A percentile compares a stretch with the other conserved stretches of the same genome.
phyloP scores from a whole-genome alignment of 129 eudicot species.

The Lactuca saligna region DNA sequence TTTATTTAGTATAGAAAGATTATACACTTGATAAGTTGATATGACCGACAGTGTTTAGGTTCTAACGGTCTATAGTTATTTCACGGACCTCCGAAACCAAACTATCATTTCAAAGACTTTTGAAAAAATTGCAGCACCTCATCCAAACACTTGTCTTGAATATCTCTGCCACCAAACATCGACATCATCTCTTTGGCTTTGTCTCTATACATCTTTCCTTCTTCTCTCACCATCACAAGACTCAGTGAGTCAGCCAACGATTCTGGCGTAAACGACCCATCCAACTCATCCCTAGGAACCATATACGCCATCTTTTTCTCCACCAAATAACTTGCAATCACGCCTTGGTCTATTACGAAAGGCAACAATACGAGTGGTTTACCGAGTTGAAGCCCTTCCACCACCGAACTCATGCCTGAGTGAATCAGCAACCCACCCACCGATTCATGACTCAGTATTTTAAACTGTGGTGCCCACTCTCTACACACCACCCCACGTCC shows the following conservation, averaged over 20 bases:
- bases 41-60: neutral
- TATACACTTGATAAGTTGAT: no score
- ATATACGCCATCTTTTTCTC: constrained; percentile 21
- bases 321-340: constrained; percentile 30
- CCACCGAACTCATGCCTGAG: constrained; percentile 22
- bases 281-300: constrained; percentile 25
- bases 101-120: neutral
- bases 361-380: constrained; percentile 24
- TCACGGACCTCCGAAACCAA: neutral
- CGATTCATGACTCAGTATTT: constrained; percentile 37
- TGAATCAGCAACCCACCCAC: constrained; percentile 38
- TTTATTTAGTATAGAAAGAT: no score
- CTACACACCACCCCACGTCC: constrained; percentile 33
- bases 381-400: constrained; percentile 24
- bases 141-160: constrained; percentile 17
- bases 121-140: constrained; percentile 14
- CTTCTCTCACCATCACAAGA: constrained; percentile 31
- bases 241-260: constrained; percentile 30
- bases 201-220: constrained; percentile 26
- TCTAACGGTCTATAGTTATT: neutral
- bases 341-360: constrained; percentile 16
- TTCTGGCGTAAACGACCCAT: constrained; percentile 32
- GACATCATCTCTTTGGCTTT: constrained; percentile 28
- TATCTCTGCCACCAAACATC: neutral
- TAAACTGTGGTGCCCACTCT: constrained; percentile 37